Conservation (phyloP, 2,329 filamentous ascomycete genomes). For the Nakataea oryzae region DNA sequence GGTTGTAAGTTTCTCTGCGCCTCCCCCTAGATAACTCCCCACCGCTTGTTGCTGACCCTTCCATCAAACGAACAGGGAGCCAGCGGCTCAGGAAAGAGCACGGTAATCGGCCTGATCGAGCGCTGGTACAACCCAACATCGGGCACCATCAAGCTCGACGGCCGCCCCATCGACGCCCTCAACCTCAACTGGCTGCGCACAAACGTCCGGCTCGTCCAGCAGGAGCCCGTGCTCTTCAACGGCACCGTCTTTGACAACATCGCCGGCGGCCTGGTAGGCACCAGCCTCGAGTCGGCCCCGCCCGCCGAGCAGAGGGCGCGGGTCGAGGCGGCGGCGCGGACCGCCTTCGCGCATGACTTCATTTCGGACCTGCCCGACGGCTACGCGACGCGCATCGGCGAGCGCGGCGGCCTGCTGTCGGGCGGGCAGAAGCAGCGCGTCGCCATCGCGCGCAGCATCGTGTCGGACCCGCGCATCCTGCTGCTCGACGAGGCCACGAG, state of each 20-base stretch:
- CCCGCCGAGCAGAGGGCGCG: constrained; percentile 44
- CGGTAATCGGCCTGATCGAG: constrained; percentile 26
- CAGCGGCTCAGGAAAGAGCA: constrained; percentile 28
- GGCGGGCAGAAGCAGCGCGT: constrained; percentile 60
- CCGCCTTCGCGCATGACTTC: constrained; percentile 38
- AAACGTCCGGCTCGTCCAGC: constrained; percentile 56
- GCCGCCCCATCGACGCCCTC: constrained; percentile 19
- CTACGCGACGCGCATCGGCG: constrained; percentile 53
- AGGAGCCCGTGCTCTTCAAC: constrained; percentile 60
- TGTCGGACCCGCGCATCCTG: constrained; percentile 53
- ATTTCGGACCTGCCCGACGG: constrained; percentile 18
- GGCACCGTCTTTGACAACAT: constrained; percentile 55
- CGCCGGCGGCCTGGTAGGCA: constrained; percentile 43
- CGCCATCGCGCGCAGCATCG: constrained; percentile 55
- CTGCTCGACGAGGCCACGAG: constrained; percentile 60
- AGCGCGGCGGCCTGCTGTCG: constrained; percentile 53
- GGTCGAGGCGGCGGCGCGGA: constrained; percentile 49
- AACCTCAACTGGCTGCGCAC: constrained; percentile 40
- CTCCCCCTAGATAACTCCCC: not conserved
- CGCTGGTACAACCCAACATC: constrained; percentile 25
- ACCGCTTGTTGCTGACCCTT: not conserved
- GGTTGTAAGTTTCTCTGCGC: constrained; percentile 17
- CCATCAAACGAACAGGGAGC: constrained; percentile 14
- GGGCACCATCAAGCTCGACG: constrained; percentile 25
- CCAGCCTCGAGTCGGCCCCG: constrained; percentile 38